Evolutionary conservation across 768 basidiomycete genomes (phyloP), one percentile per base, ranked within the genome.

Genomic region (Termitomyces eurrhizus): DNA sequence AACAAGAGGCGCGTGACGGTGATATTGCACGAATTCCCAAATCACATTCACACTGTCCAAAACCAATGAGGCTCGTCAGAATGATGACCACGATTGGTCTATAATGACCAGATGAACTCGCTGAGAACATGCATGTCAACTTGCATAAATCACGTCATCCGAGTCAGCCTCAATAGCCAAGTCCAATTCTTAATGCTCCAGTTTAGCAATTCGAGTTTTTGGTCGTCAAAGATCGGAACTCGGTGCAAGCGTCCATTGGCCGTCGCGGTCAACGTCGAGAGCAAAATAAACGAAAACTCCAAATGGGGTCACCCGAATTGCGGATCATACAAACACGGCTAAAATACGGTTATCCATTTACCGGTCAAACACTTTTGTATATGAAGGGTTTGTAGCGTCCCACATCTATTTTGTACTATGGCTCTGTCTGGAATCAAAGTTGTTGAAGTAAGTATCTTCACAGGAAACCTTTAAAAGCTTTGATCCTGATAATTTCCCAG

Each of bases 401-500:
- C 51, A 33, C 14, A 45, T 46, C 41, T 7, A 37, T 50, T 35
- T 46, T n/a, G 37, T 37, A 12, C 24, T 49, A 66, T 69, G 68
- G 58, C 68, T 37, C 62, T 69, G 1, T 53, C 67, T 52, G 67
- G 67, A 32, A 55, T 66, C 24, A 64, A 59, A 32, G 72, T 73
- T 8, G 52, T 73, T 42, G 72, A 73, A 59, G 70, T 68, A 50
- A 52, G 44, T 45, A 18, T 18, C 12, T 21, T 32, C 37, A 41
- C n/a, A 42, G 41, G 14, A 18, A 37, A 12, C 13, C 5, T n/a
- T 51, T 13, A 26, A 39, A 16, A 45, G 0, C 6, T 41, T 36
- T 46, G 11, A 36, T 9, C 18, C 26, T 32, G 16, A 37, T 41
- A 53, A 24, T 7, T 24, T 29, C 51, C 14, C 64, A 93, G 89